Percentiles rank a stretch among this genome's conserved stretches.
These are phyloP conservation scores for Fraxinus sp. DNA, from an alignment of 305 asterid species.

Conservation along the genomic window DNA sequence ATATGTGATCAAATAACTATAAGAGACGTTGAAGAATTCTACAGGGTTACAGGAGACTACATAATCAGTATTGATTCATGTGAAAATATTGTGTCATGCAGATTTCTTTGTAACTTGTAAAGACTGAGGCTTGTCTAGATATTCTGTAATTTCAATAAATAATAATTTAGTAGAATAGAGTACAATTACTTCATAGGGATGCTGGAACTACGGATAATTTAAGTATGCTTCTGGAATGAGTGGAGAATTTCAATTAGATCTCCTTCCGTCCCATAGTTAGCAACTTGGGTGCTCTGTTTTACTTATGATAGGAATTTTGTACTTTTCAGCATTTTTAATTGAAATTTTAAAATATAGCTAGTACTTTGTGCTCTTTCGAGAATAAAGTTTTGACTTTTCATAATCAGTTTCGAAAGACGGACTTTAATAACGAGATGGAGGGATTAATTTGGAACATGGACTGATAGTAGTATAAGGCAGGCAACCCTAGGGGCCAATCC, in stretches of 20 bases:
- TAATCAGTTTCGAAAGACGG: neutral
- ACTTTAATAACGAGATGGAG: neutral
- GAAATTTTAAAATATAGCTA: neutral
- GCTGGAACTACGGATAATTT: neutral
- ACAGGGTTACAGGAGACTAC: neutral
- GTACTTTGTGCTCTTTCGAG: neutral
- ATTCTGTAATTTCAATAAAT: neutral
- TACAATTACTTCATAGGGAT: neutral
- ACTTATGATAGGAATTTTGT: neutral
- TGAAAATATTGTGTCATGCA: neutral
- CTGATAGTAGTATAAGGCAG: neutral
- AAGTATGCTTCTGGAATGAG: neutral
- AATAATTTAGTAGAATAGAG: neutral
- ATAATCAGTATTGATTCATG: neutral
- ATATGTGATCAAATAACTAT: neutral
- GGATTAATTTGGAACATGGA: neutral
- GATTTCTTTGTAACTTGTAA: neutral
- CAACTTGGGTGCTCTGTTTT: neutral
- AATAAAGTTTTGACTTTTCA: neutral
- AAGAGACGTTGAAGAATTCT: neutral
- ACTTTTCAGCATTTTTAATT: conserved; percentile 1
- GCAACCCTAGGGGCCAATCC: neutral
- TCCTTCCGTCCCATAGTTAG: neutral
- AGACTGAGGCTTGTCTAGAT: neutral
- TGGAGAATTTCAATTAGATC: neutral